Conservation (phyloP, 306 rosid genomes). For the Castanea crenata region DNA sequence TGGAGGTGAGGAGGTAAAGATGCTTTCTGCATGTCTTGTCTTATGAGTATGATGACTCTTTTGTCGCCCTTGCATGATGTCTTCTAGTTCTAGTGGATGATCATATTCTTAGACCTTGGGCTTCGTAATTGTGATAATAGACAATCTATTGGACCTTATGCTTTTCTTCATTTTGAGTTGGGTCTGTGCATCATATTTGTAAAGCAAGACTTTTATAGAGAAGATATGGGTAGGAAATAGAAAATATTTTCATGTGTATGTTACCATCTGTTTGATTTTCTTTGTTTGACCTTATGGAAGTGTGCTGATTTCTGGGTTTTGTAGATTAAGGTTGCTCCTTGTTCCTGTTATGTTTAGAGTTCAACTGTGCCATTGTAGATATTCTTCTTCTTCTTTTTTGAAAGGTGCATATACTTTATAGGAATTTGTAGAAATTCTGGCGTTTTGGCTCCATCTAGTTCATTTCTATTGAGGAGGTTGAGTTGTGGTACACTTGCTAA, state of each 20-base stretch:
- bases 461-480: background rate
- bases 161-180: background rate
- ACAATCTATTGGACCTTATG: background rate
- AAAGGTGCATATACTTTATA: background rate
- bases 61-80: background rate
- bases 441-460: background rate
- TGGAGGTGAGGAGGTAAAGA: background rate
- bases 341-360: background rate
- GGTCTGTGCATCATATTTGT: background rate
- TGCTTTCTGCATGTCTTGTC: background rate
- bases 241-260: background rate
- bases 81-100: background rate
- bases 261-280: background rate
- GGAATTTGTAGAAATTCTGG: background rate
- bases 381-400: background rate
- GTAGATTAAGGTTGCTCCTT: background rate
- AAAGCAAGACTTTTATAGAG: background rate
- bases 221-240: background rate
- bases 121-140: background rate
- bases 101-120: background rate
- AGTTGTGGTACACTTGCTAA: background rate
- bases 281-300: background rate
- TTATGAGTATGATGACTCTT: background rate
- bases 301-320: background rate
- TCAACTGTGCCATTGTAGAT: background rate